Evolutionary conservation across 106 monocot genomes (phyloP).

Genomic region (Dendrobium catenatum): DNA sequence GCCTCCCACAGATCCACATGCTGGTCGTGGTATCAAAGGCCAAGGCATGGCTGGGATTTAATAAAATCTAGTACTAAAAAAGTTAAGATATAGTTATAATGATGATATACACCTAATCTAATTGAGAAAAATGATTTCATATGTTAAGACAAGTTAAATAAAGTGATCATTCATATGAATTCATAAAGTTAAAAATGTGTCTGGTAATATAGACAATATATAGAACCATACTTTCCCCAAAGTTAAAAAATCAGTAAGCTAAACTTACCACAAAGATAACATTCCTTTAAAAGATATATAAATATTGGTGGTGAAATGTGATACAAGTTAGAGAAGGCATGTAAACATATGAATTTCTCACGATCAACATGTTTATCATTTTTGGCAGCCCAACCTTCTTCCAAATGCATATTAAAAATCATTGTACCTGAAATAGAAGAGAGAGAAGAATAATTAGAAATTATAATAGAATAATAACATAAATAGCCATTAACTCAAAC

Average conservation of each 20-base stretch:
- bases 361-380: constrained; percentile 21
- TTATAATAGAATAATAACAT: neutral
- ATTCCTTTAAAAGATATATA: constrained; percentile 84
- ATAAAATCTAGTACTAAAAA: neutral
- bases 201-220: neutral
- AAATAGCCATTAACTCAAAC: neutral
- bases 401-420: neutral
- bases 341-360: constrained; percentile 38
- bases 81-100: neutral
- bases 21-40: too few species aligned
- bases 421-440: constrained; percentile 7
- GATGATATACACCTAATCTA: neutral
- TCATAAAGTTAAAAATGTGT: neutral
- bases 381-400: constrained; percentile 3
- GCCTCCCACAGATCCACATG: too few species aligned
- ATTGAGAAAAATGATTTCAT: neutral
- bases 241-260: neutral
- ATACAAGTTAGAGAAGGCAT: constrained; percentile 76
- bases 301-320: constrained; percentile 68
- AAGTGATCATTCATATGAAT: neutral
- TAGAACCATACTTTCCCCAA: neutral
- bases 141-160: neutral
- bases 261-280: constrained; percentile 61
- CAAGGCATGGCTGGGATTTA: too few species aligned
- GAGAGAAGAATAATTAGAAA: neutral